These are phyloP conservation scores for Voacanga thouarsii DNA, from an alignment of 257 asterid genomes.

Conservation along the genomic window DNA sequence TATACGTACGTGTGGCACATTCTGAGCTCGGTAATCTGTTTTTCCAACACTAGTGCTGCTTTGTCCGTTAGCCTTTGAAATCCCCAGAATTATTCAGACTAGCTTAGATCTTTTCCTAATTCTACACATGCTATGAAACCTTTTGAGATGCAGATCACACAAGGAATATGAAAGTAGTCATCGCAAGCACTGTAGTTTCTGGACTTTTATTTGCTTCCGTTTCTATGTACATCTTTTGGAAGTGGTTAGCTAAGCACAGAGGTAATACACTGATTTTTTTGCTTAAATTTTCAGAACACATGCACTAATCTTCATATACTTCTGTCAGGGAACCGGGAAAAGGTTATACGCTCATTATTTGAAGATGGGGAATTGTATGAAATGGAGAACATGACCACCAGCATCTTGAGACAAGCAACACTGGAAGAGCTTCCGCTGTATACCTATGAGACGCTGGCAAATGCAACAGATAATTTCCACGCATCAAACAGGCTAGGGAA, in stretches of 20 bases:
- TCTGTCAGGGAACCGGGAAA: neutral
- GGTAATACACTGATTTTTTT: constrained; percentile 32
- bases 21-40: constrained; percentile 39
- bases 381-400: neutral
- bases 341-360: neutral
- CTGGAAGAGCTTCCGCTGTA: constrained; percentile 16
- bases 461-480: constrained; percentile 48
- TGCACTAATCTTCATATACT: neutral
- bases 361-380: neutral
- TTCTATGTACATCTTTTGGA: constrained; percentile 32
- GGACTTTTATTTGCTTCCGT: constrained; percentile 14
- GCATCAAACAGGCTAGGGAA: constrained; percentile 40
- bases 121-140: neutral
- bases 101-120: neutral
- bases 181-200: constrained; percentile 22
- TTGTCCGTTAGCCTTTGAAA: neutral
- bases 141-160: constrained; percentile 25
- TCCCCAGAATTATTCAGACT: neutral
- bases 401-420: neutral
- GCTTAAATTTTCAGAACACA: too few relatives aligned
- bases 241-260: constrained; percentile 20
- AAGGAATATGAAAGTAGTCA: constrained; percentile 17
- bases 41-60: neutral
- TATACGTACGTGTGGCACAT: constrained; percentile 43
- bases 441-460: constrained; percentile 29